phyloP scores from a whole-genome alignment of 192 early-diverging fungal genomes.

The Phlyctochytrium bullatum region DNA sequence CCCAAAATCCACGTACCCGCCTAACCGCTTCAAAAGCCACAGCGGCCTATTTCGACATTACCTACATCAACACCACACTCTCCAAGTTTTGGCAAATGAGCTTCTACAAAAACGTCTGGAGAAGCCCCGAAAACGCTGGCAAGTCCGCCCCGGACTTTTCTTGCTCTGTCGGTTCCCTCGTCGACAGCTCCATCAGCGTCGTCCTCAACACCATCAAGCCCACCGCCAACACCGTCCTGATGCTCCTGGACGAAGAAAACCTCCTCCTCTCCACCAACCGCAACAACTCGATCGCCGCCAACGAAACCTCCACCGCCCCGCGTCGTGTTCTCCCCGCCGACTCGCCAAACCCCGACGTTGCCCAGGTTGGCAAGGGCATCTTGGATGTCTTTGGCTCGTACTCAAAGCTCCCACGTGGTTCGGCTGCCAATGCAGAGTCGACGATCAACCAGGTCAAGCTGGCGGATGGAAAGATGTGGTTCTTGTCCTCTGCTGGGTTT shows the following conservation, averaged over 20 bases:
- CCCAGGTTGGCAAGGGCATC: not conserved
- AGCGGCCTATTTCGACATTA: not conserved
- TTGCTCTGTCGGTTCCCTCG: not conserved
- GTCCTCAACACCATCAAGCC: not conserved
- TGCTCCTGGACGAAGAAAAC: not conserved
- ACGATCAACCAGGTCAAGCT: not conserved
- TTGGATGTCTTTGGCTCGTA: not conserved
- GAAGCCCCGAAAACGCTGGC: not conserved
- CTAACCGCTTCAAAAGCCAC: not conserved
- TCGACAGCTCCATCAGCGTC: not conserved
- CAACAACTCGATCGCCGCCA: not conserved
- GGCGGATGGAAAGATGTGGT: not conserved
- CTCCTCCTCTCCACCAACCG: conserved; percentile 8
- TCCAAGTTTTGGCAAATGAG: not conserved
- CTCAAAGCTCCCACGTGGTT: not conserved
- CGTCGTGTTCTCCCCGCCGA: not conserved
- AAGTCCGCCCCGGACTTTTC: not conserved
- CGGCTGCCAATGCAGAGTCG: not conserved
- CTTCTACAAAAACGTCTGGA: conserved; percentile 1
- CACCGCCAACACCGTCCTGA: conserved; percentile 3
- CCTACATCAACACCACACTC: not conserved
- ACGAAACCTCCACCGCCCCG: not conserved
- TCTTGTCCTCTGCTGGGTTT: not conserved
- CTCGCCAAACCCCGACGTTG: not conserved
- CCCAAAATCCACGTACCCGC: not conserved